Base-by-base conservation (phyloP, 129 eudicot species). In the Tagetes patula region DNA sequence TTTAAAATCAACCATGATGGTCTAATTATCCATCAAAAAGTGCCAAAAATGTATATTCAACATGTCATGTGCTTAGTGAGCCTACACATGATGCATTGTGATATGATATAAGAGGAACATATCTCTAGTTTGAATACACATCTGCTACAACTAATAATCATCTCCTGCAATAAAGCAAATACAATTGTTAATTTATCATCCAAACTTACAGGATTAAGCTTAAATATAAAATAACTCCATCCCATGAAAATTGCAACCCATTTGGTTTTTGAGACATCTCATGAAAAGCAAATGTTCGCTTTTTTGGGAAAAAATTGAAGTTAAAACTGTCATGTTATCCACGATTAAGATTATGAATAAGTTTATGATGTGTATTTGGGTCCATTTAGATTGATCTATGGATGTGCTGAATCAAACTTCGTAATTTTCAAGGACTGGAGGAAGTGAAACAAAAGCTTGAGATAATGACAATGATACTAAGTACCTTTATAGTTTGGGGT, bases 11-110 rank as follows among this genome's bases (percentile, higher is more conserved):
- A 68, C 55, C 75, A 67, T 36, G 50, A 77, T 27, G 70, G 64
- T 69, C 70, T 41, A 67, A 11, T 67, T 55, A 32, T 58, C 61
- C 41, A 69, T 27, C 75, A 47, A 77, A 76, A 43, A 67, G 43
- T 38, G 70, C 70, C 69, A 73, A 63, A 59, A 37, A 63, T 49
- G 71, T 52, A 67, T 42, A 54, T 42, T 42, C 34, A 41, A 75
- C 73, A 13, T 75, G 38, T 54, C 42, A 42, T 53, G 74, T n/a
- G 9, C 55, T 27, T 31, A 10, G 5, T 12, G 71, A 49, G 5
- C 50, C 34, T 40, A 64, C 41, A 75, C 38, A 47, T 33, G 62
- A 32, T 62, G 58, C 67, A 75, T 31, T 2, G 53, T 73, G 46
- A 20, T 68, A 45, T 67, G 69, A 56, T 56, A 6, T 45, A 10